Evolutionary conservation across 192 early-diverging fungal species (phyloP).

Genomic region (Entomortierella beljakovae): DNA sequence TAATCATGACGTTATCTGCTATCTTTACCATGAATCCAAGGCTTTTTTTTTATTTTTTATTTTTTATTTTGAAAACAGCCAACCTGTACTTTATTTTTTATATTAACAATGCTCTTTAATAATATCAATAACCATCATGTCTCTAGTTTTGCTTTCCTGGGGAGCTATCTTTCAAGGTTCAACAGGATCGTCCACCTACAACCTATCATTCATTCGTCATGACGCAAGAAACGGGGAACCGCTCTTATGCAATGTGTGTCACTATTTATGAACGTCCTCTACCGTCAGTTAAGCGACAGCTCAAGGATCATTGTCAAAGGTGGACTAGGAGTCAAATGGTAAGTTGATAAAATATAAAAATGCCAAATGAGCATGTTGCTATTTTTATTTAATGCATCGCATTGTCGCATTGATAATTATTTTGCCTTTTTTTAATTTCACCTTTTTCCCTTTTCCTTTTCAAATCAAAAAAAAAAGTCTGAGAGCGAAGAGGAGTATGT

Average conservation of each 20-base stretch:
- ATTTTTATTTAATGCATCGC: background rate
- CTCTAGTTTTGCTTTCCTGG: slow-evolving; percentile 57
- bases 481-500: slow-evolving; percentile 52
- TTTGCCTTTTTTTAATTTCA: background rate
- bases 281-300: slow-evolving; percentile 18
- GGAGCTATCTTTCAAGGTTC: slow-evolving; percentile 39
- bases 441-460: background rate
- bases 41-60: background rate
- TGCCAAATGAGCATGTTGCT: too few species aligned
- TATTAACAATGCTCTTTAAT: too few species aligned
- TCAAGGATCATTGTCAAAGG: slow-evolving; percentile 19
- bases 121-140: too few species aligned
- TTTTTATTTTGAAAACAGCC: background rate
- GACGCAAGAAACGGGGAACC: slow-evolving; percentile 57
- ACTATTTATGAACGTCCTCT: slow-evolving; percentile 51
- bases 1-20: too few species aligned
- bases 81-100: background rate
- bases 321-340: slow-evolving; percentile 48
- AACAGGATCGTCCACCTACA: slow-evolving; percentile 32
- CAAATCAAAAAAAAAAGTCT: slow-evolving; percentile 4
- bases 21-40: background rate
- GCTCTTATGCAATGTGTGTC: slow-evolving; percentile 54
- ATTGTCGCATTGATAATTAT: background rate
- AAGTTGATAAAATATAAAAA: background rate
- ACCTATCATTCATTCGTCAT: slow-evolving; percentile 59